Percentiles rank a stretch among this genome's conserved stretches.
Evolutionary conservation across 306 rosid species (phyloP).

Genomic region (Hylodesmum podocarpum): DNA sequence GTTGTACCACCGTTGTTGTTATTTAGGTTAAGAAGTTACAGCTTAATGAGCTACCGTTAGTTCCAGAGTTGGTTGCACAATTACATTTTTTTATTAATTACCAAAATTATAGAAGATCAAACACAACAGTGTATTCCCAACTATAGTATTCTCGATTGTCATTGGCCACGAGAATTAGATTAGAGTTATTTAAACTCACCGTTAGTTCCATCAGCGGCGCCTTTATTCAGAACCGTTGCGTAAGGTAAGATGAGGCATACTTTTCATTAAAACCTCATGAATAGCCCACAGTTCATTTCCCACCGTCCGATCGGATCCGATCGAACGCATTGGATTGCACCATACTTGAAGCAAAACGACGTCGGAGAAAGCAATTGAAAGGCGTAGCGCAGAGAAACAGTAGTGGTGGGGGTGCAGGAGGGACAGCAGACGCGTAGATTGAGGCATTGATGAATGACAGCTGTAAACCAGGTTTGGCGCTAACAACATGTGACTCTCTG

Average conservation of each 20-base stretch:
- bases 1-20: too few relatives aligned
- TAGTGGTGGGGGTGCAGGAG: slow-evolving; percentile 11
- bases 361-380: neutral
- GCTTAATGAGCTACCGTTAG: too few relatives aligned
- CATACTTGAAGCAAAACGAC: neutral
- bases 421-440: slow-evolving; percentile 18
- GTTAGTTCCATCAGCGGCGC: slow-evolving; percentile 9
- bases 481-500: slow-evolving; percentile 63
- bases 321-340: neutral
- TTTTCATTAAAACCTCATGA: neutral
- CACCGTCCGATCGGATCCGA: neutral
- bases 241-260: neutral
- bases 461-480: slow-evolving; percentile 51
- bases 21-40: too few relatives aligned
- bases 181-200: slow-evolving; percentile 17
- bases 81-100: too few relatives aligned
- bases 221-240: slow-evolving; percentile 20
- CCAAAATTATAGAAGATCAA: too few relatives aligned
- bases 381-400: too few relatives aligned
- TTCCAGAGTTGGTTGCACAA: too few relatives aligned
- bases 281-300: neutral
- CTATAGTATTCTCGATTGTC: too few relatives aligned
- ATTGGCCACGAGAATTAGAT: neutral
- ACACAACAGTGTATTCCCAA: too few relatives aligned
- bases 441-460: slow-evolving; percentile 58